These are phyloP conservation scores for Erodium chrysanthum DNA, from an alignment of 441 rosid genomes.

Conservation along the genomic window DNA sequence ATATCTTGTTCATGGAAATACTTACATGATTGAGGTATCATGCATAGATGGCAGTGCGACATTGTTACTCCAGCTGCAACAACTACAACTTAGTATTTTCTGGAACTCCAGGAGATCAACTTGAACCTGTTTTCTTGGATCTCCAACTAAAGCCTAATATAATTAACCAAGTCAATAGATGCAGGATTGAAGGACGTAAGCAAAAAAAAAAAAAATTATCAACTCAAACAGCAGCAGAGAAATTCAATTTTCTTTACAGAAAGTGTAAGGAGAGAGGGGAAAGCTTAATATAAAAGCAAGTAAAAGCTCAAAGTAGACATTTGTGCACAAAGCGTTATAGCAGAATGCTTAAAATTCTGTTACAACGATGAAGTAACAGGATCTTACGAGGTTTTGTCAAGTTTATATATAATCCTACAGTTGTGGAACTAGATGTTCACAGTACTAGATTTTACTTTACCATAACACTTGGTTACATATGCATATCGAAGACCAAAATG, in stretches of 20 bases:
- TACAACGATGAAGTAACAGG: background rate
- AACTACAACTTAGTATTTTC: conserved; percentile 47
- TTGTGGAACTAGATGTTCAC: no score
- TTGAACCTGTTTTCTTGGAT: conserved; percentile 78
- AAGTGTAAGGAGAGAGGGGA: background rate
- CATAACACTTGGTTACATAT: no score
- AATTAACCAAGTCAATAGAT: conserved; percentile 17
- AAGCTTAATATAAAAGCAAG: background rate
- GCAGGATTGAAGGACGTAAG: conserved; percentile 3
- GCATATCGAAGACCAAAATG: no score
- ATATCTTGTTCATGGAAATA: conserved; percentile 15
- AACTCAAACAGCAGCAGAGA: background rate
- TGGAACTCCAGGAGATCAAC: conserved; percentile 72
- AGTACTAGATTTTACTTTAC: no score
- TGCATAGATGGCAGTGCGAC: conserved; percentile 57
- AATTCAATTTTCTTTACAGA: background rate
- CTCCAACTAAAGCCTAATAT: conserved; percentile 75
- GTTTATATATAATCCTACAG: no score
- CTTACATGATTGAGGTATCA: conserved; percentile 85
- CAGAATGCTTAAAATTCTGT: background rate
- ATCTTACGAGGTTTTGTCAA: background rate
- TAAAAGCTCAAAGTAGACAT: background rate
- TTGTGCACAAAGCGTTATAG: background rate
- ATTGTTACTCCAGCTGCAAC: conserved; percentile 46
- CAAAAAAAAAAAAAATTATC: background rate